These are phyloP conservation scores for Fraxinus excelsior DNA, from an alignment of 257 asterid genomes.

Conservation along the genomic window DNA sequence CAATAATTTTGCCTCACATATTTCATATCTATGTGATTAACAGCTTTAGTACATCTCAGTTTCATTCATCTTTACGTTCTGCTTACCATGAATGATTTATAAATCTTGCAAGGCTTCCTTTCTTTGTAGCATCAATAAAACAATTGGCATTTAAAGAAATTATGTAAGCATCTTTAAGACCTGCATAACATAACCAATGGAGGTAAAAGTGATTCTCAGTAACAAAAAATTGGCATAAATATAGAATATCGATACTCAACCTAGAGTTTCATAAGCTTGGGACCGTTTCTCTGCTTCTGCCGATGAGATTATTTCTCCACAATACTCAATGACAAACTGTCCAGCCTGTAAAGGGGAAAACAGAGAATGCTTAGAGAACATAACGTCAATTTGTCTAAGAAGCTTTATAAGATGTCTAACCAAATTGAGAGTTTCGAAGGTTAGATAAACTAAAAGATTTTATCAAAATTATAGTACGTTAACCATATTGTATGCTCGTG, in stretches of 20 bases:
- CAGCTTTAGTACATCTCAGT: conserved; percentile 15
- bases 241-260: conserved; percentile 38
- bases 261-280: conserved; percentile 73
- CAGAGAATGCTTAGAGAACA: conserved; percentile 3
- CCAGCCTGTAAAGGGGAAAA: conserved; percentile 67
- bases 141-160: conserved; percentile 70
- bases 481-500: conserved; percentile 9
- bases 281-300: conserved; percentile 71
- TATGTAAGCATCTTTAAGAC: conserved; percentile 77
- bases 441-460: conserved; percentile 18
- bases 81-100: conserved; percentile 91
- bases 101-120: conserved; percentile 88
- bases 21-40: conserved; percentile 11
- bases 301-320: conserved; percentile 87
- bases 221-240: conserved; percentile 20
- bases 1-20: conserved; percentile 14
- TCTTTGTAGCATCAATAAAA: conserved; percentile 80
- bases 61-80: conserved; percentile 20
- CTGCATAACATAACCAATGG: conserved; percentile 46
- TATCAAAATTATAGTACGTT: conserved; percentile 8
- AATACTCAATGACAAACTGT: conserved; percentile 79
- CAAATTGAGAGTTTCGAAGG: conserved; percentile 12
- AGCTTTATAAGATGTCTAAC: neutral
- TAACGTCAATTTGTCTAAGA: neutral
- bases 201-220: conserved; percentile 20